Percentiles rank a stretch among this genome's conserved stretches.
Evolutionary conservation across 768 basidiomycete genomes (phyloP).

Genomic region (Auricularia sp.): DNA sequence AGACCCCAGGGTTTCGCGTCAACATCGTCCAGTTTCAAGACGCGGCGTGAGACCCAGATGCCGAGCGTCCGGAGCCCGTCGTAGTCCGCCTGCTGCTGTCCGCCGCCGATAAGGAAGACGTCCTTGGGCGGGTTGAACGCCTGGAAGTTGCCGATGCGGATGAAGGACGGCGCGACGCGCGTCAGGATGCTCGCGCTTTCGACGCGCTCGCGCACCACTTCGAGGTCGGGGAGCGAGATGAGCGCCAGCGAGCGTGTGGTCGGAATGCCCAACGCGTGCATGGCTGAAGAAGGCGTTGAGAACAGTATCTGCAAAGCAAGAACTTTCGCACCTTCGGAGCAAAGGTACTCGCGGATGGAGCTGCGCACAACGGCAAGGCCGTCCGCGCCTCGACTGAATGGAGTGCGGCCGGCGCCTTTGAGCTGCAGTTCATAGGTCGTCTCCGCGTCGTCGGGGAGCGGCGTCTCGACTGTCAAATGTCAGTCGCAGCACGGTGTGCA

Average conservation of each 20-base stretch:
- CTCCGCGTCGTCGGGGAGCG: slow-evolving; percentile 48
- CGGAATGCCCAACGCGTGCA: slow-evolving; percentile 76
- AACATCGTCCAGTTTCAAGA: slow-evolving; percentile 32
- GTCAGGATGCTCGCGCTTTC: slow-evolving; percentile 69
- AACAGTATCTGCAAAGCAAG: background rate
- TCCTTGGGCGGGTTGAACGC: slow-evolving; percentile 61
- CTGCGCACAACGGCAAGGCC: slow-evolving; percentile 93
- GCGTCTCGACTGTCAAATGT: slow-evolving; percentile 53
- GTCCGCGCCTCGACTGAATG: slow-evolving; percentile 86
- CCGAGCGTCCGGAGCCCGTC: slow-evolving; percentile 67
- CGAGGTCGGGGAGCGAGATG: slow-evolving; percentile 58
- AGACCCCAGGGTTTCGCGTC: slow-evolving; percentile 57
- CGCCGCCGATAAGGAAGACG: slow-evolving; percentile 59
- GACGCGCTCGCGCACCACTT: slow-evolving; percentile 59
- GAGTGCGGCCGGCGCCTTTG: slow-evolving; percentile 90
- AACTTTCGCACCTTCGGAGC: slow-evolving; percentile 63
- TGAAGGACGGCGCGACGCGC: slow-evolving; percentile 79
- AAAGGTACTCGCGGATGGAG: slow-evolving; percentile 87
- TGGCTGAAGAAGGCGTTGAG: slow-evolving; percentile 27
- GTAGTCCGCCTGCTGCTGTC: slow-evolving; percentile 62
- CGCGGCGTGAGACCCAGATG: slow-evolving; percentile 58
- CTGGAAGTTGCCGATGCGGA: slow-evolving; percentile 88
- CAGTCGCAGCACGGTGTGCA: background rate
- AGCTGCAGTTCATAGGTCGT: slow-evolving; percentile 77
- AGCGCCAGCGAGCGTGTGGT: slow-evolving; percentile 82